Evolutionary conservation across 192 early-diverging fungal genomes (phyloP), one percentile per base, ranked within the genome.

Genomic region (Linnemannia exigua): DNA sequence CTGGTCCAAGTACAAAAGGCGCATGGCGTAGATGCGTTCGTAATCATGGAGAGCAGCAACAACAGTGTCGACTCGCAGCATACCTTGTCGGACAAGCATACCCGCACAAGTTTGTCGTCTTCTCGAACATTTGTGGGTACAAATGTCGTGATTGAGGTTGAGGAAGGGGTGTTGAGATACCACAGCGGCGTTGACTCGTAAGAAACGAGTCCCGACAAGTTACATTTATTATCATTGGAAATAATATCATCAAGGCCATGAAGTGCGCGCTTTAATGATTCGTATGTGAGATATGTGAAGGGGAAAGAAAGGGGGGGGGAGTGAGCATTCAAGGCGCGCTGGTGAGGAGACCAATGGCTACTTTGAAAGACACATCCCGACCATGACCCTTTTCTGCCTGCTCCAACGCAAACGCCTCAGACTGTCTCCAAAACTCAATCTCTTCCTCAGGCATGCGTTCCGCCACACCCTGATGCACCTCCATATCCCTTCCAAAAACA

Each of bases 1-100:
- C 91, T 92, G 70, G 92, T 96, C 6, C 80, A 80, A 12, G 72
- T 93, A 36, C 99, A 99, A 75, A 95, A 96, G 75, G 74, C 85
- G 33, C 88, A 92, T 79, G 97, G 97, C 17, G 97, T 99, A 25
- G 99, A 99, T 87, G 98, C 97, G 0, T 94, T 96, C 76, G 93
- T 99, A 84, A 87, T 93, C 38, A 68, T 77, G 38, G 70, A 76
- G 2, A 69, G 28, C 22, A 20, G 22, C 5, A 58, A 47, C 3
- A 25, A 16, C 46, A 28, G 9, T 22, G 3, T 54, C 22, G 14
- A 22, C 8, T 16, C 33, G 47, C 22, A 31, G n/a, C 67, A 63
- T 36, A 36, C 38, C 11, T 31, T 41, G 38, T 58, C 25, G 46
- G 33, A 35, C n/a, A 50, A 33, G 54, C 46, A 20, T 28, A 58